Conservation (phyloP, 140 eudicot species). For the Bidens hawaiensis region DNA sequence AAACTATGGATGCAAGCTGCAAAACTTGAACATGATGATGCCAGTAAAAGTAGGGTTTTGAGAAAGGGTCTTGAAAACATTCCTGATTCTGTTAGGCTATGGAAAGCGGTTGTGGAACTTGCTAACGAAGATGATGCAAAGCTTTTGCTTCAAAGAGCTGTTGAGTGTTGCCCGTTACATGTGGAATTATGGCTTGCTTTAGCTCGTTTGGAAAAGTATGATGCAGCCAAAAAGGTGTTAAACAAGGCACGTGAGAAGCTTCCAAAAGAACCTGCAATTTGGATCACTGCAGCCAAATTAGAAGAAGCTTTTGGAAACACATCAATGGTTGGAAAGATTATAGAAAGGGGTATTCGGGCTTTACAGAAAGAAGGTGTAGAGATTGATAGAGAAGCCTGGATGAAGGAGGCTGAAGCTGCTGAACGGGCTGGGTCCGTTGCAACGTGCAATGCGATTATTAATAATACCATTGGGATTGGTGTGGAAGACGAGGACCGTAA, state of each 20-base stretch:
- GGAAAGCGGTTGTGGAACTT: conserved; percentile 96
- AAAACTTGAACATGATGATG: conserved; percentile 68
- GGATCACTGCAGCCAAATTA: conserved; percentile 90
- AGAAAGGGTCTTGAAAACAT: conserved; percentile 87
- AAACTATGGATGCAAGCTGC: conserved; percentile 95
- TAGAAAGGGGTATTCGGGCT: conserved; percentile 86
- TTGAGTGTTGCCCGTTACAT: conserved; percentile 90
- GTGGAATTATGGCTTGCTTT: conserved; percentile 93
- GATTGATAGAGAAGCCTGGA: conserved; percentile 89
- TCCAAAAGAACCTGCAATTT: conserved; percentile 88
- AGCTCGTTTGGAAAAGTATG: conserved; percentile 77
- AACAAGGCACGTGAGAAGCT: conserved; percentile 84
- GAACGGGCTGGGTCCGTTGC: conserved; percentile 83
- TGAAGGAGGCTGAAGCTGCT: conserved; percentile 97
- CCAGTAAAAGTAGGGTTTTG: conserved; percentile 67
- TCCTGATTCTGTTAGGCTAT: conserved; percentile 87
- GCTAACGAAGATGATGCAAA: conserved; percentile 88
- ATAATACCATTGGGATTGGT: conserved; percentile 74
- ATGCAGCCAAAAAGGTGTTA: conserved; percentile 74
- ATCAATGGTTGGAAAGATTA: conserved; percentile 72
- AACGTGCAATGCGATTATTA: conserved; percentile 82
- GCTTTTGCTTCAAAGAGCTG: conserved; percentile 76
- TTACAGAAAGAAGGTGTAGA: conserved; percentile 76
- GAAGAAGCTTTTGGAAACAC: conserved; percentile 88
- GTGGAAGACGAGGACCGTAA: conserved; percentile 95